Percentiles rank a stretch among this genome's conserved stretches.
phyloP scores from a whole-genome alignment of 2,329 filamentous ascomycete species.

The Boeremia exigua region DNA sequence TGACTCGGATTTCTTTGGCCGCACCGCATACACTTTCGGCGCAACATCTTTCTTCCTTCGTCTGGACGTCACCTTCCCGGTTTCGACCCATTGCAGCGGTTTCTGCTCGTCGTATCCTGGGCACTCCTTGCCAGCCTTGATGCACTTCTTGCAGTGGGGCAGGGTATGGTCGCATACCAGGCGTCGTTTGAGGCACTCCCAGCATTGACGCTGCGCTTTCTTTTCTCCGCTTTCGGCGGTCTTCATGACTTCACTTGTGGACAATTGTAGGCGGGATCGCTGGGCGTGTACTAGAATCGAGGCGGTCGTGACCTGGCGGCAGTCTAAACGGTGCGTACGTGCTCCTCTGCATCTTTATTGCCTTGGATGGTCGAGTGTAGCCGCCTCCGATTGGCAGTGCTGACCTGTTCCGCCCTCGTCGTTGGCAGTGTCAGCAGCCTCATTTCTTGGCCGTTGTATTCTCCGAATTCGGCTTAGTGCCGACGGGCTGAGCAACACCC shows the following conservation, averaged over 20 bases:
- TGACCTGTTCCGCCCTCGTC: neutral
- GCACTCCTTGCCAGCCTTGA: conserved; percentile 36
- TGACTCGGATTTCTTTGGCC: neutral
- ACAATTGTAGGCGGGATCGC: neutral
- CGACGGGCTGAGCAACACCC: neutral
- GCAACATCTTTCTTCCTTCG: conserved; percentile 24
- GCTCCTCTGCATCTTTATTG: conserved; percentile 35
- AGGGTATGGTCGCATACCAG: conserved; percentile 43
- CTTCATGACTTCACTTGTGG: neutral
- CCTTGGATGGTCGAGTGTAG: conserved; percentile 16
- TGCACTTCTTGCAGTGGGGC: conserved; percentile 42
- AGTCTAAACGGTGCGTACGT: conserved; percentile 4
- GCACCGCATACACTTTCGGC: conserved; percentile 17
- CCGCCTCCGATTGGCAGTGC: neutral
- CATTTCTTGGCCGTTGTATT: conserved; percentile 25
- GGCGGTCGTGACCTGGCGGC: conserved; percentile 7
- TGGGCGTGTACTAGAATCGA: conserved; percentile 6
- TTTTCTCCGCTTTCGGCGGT: conserved; percentile 22
- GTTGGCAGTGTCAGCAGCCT: conserved; percentile 14
- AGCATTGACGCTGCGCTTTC: conserved; percentile 40
- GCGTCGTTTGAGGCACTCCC: conserved; percentile 42
- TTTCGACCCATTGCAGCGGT: conserved; percentile 41
- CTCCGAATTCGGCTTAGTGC: conserved; percentile 12
- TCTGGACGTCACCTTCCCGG: conserved; percentile 39
- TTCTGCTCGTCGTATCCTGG: conserved; percentile 43